A percentile compares a stretch with the other conserved stretches of the same genome.
phyloP scores from a whole-genome alignment of 371 early-diverging fungal genomes.

The Racocetra persica region DNA sequence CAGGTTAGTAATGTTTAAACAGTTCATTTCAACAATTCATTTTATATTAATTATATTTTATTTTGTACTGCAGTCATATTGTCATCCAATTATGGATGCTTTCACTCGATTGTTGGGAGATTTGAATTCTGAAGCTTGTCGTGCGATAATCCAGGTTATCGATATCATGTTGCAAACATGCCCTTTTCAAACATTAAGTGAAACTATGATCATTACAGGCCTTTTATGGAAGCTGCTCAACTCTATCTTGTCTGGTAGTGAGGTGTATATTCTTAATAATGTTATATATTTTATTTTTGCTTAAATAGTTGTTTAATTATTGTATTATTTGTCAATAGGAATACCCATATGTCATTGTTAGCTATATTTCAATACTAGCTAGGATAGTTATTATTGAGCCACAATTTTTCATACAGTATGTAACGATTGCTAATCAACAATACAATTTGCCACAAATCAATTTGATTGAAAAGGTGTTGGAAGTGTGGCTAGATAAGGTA shows the following conservation, averaged over 20 bases:
- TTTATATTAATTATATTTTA: background rate
- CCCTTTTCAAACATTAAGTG: constrained; percentile 60
- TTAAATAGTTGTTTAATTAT: background rate
- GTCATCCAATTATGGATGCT: constrained; percentile 57
- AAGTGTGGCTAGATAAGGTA: constrained; percentile 77
- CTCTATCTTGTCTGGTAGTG: constrained; percentile 58
- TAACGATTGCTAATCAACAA: constrained; percentile 58
- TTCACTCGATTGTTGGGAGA: constrained; percentile 65
- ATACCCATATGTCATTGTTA: constrained; percentile 67
- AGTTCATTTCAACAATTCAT: background rate
- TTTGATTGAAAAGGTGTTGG: constrained; percentile 59
- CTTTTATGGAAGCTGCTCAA: constrained; percentile 60
- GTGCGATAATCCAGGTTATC: constrained; percentile 65
- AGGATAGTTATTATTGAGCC: constrained; percentile 70
- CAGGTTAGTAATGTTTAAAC: constrained; percentile 50
- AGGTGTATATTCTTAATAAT: constrained; percentile 52
- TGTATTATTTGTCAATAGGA: constrained; percentile 49
- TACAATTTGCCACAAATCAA: constrained; percentile 51
- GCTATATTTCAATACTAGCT: constrained; percentile 69
- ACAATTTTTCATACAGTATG: constrained; percentile 55
- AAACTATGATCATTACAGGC: constrained; percentile 61
- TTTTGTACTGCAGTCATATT: constrained; percentile 50
- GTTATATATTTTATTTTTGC: background rate
- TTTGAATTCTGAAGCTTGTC: constrained; percentile 67
- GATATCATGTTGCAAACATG: constrained; percentile 65